These are phyloP conservation scores for Epichloe baconii DNA, from an alignment of 2,329 filamentous ascomycete species.

Conservation along the genomic window DNA sequence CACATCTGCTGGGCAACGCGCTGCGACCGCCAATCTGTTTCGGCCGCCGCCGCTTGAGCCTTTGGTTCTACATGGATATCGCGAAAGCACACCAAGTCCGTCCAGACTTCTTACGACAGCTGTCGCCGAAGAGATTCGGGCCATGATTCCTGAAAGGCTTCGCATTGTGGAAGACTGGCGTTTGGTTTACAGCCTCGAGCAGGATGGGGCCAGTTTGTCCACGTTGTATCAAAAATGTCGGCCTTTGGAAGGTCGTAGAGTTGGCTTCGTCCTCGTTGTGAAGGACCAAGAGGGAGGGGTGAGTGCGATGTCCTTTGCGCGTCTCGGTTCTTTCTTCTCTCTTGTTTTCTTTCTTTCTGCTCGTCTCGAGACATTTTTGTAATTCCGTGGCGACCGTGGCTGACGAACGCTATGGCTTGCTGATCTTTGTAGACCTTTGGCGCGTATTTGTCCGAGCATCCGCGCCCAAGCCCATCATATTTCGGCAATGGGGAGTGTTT, in stretches of 20 bases:
- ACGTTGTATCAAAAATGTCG: slow-evolving; percentile 77
- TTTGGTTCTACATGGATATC: slow-evolving; percentile 55
- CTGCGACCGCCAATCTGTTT: slow-evolving; percentile 49
- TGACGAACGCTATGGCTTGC: not conserved
- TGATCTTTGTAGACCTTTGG: slow-evolving; percentile 55
- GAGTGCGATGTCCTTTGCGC: slow-evolving; percentile 22
- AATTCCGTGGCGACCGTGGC: not conserved
- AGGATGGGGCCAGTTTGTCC: slow-evolving; percentile 75
- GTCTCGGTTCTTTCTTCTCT: not conserved
- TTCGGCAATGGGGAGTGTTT: slow-evolving; percentile 95
- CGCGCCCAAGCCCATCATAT: slow-evolving; percentile 70
- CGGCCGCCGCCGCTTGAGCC: slow-evolving; percentile 82
- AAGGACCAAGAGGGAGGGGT: slow-evolving; percentile 64
- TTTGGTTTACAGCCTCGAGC: slow-evolving; percentile 77
- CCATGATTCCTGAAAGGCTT: slow-evolving; percentile 74
- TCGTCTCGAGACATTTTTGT: not conserved
- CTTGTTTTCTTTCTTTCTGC: not conserved
- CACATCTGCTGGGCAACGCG: slow-evolving; percentile 36
- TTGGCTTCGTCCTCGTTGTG: slow-evolving; percentile 83
- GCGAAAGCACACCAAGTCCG: slow-evolving; percentile 40
- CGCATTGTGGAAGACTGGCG: slow-evolving; percentile 82
- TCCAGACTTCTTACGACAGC: slow-evolving; percentile 56
- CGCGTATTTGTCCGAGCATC: slow-evolving; percentile 83
- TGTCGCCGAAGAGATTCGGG: slow-evolving; percentile 83
- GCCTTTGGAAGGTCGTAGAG: slow-evolving; percentile 51